Conservation (phyloP, 306 rosid species). For the Dicorynia guianensis region DNA sequence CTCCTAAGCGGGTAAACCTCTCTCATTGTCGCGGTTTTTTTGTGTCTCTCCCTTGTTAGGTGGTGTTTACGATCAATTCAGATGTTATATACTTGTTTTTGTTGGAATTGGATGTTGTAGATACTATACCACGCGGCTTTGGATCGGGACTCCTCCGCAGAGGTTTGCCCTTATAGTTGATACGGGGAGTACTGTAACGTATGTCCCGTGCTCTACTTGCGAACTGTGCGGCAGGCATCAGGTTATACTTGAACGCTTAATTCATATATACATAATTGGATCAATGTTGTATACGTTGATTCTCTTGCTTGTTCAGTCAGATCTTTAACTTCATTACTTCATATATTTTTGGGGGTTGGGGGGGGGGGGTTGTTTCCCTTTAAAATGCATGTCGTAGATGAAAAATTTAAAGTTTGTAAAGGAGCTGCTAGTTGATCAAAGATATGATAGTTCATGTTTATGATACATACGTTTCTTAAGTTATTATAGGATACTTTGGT, state of each 20-base stretch:
- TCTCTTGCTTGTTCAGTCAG: background rate
- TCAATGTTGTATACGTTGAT: constrained; percentile 25
- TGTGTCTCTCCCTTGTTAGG: background rate
- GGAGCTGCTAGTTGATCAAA: constrained; percentile 7
- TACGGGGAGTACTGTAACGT: constrained; percentile 95
- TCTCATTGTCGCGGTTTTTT: background rate
- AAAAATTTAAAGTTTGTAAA: background rate
- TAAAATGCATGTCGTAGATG: background rate
- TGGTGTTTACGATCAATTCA: background rate
- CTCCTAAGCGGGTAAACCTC: constrained; percentile 76
- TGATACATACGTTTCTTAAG: background rate
- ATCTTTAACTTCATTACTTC: background rate
- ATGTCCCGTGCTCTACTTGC: constrained; percentile 91
- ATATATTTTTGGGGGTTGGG: background rate
- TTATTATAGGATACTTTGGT: constrained; percentile 33
- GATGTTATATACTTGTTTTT: background rate
- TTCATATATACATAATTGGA: background rate
- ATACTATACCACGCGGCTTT: constrained; percentile 86
- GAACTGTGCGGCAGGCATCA: constrained; percentile 76
- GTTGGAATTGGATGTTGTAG: constrained; percentile 47
- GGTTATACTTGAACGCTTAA: constrained; percentile 20
- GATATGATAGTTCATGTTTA: background rate
- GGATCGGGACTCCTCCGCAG: constrained; percentile 99
- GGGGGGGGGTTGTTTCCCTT: background rate
- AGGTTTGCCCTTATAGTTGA: constrained; percentile 91